phyloP scores from a whole-genome alignment of 495 filamentous ascomycete species.

The Penicillium salamii region DNA sequence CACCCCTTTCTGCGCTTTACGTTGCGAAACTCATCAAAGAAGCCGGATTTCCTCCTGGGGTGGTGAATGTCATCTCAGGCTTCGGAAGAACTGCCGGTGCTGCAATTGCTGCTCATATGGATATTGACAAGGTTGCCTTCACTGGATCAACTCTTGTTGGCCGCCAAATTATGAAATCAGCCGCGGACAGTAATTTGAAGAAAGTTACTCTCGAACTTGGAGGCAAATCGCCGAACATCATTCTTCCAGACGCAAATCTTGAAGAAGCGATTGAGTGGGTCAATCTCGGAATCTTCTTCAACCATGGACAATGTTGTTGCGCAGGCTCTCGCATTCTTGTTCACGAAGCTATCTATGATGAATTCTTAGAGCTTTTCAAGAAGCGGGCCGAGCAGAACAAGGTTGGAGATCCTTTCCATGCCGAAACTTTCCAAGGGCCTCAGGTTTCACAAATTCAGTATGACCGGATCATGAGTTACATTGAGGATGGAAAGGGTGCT shows the following conservation, averaged over 20 bases:
- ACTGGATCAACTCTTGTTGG: conserved; percentile 82
- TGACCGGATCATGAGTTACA: conserved; percentile 88
- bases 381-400: conserved; percentile 65
- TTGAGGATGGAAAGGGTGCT: conserved; percentile 70
- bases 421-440: conserved; percentile 84
- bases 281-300: conserved; percentile 90
- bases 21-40: conserved; percentile 13
- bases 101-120: conserved; percentile 86
- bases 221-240: conserved; percentile 88
- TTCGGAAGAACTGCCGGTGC: conserved; percentile 79
- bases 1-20: background rate
- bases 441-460: conserved; percentile 86
- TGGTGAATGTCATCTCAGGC: conserved; percentile 84
- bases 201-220: conserved; percentile 89
- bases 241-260: conserved; percentile 84
- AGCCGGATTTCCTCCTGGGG: conserved; percentile 85
- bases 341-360: conserved; percentile 60
- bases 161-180: conserved; percentile 82
- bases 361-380: conserved; percentile 77
- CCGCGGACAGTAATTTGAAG: conserved; percentile 82
- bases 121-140: conserved; percentile 89
- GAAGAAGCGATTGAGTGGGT: conserved; percentile 86
- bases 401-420: conserved; percentile 77
- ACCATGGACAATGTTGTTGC: conserved; percentile 90
- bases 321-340: conserved; percentile 87